phyloP scores from a whole-genome alignment of 352 stramenopile genomes.

The Phytophthora podocarpi region DNA sequence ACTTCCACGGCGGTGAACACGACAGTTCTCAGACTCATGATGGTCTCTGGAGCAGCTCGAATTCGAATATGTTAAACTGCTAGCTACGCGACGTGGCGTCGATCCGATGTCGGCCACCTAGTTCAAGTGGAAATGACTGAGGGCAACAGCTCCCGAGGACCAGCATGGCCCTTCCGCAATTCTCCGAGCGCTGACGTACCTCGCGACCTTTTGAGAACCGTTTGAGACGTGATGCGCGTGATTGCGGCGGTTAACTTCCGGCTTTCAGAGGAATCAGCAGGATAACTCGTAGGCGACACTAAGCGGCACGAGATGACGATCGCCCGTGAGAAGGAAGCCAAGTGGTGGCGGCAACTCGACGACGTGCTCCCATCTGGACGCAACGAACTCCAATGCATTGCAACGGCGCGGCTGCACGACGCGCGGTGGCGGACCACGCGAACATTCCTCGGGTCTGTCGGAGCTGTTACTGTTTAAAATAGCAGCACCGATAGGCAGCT shows the following conservation, averaged over 20 bases:
- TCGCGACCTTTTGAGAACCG: constrained; percentile 15
- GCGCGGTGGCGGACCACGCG: no score
- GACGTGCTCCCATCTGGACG: constrained; percentile 9
- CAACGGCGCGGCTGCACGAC: neutral
- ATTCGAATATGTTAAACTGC: constrained; percentile 18
- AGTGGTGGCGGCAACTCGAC: constrained; percentile 22
- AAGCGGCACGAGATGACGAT: constrained; percentile 30
- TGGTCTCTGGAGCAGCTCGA: constrained; percentile 2
- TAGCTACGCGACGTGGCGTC: neutral
- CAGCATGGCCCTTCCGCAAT: constrained; percentile 15
- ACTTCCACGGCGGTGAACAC: constrained; percentile 47
- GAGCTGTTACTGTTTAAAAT: no score
- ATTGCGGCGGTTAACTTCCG: constrained; percentile 22
- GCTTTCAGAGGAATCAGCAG: constrained; percentile 9
- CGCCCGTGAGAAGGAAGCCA: constrained; percentile 10
- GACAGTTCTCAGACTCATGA: constrained; percentile 23
- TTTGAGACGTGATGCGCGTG: neutral
- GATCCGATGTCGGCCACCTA: neutral
- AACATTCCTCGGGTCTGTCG: no score
- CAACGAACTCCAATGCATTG: constrained; percentile 12
- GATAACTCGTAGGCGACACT: neutral
- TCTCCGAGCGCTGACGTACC: constrained; percentile 30
- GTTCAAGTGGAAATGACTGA: constrained; percentile 21
- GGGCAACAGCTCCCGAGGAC: constrained; percentile 1
- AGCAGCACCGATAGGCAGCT: no score